Evolutionary conservation across 495 filamentous ascomycete genomes (phyloP).

Genomic region (Pyronema omphalodes): DNA sequence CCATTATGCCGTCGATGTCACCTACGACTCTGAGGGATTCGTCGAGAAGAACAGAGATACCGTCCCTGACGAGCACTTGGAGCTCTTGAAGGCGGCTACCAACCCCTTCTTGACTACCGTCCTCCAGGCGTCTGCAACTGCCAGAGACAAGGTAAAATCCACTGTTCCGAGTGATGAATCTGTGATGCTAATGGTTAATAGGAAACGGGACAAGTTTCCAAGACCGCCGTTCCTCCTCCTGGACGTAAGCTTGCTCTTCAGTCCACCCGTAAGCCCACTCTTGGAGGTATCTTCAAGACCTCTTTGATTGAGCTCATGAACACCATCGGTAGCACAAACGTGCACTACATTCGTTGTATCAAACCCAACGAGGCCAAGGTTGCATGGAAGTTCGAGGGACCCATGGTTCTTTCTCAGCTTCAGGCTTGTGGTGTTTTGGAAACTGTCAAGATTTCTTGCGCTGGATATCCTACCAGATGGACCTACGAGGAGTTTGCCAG

Average conservation of each 20-base stretch:
- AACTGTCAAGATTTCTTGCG: conserved; percentile 93
- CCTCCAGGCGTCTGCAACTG: conserved; percentile 62
- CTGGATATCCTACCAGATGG: conserved; percentile 95
- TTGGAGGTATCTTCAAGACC: conserved; percentile 96
- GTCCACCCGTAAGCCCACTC: conserved; percentile 86
- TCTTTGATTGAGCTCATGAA: conserved; percentile 95
- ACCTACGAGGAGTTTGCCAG: conserved; percentile 98
- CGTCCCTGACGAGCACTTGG: conserved; percentile 95
- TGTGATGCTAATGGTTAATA: background rate
- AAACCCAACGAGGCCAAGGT: conserved; percentile 97
- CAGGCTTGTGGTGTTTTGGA: conserved; percentile 97
- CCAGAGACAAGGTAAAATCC: conserved; percentile 62
- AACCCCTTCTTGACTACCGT: conserved; percentile 77
- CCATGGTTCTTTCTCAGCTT: conserved; percentile 95
- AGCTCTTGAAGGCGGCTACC: conserved; percentile 63
- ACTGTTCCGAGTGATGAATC: background rate
- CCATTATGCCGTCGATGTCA: conserved; percentile 97
- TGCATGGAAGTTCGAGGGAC: conserved; percentile 95
- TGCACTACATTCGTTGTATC: conserved; percentile 98
- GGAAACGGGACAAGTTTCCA: conserved; percentile 2
- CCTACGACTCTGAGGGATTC: conserved; percentile 98
- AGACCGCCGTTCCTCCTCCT: conserved; percentile 4
- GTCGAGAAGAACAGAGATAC: conserved; percentile 99
- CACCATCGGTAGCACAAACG: conserved; percentile 93
- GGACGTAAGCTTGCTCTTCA: conserved; percentile 5